These are phyloP conservation scores for Leishmania turanica DNA, from an alignment of 208 protist species.

Conservation along the genomic window DNA sequence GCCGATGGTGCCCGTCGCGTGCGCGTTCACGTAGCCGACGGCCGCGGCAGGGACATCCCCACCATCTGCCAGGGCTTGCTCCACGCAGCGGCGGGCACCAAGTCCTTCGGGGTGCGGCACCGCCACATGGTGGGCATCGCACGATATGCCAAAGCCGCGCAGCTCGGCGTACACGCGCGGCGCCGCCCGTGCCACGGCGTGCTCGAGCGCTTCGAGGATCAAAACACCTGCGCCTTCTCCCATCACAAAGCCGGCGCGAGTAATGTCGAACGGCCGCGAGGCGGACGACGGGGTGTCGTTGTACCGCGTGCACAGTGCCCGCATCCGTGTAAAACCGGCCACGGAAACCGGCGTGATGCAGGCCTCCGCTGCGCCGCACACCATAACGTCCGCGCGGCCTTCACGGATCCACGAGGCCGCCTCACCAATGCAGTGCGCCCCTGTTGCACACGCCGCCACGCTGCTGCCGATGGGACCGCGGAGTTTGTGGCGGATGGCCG, in stretches of 20 bases:
- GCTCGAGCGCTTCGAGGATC: constrained; percentile 92
- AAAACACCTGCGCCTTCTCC: constrained; percentile 96
- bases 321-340: constrained; percentile 93
- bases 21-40: constrained; percentile 97
- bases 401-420: constrained; percentile 85
- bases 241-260: constrained; percentile 96
- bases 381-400: constrained; percentile 86
- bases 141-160: constrained; percentile 81
- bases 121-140: constrained; percentile 97
- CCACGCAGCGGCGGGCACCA: constrained; percentile 89
- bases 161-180: constrained; percentile 92
- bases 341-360: constrained; percentile 93
- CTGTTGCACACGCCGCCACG: constrained; percentile 97
- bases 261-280: constrained; percentile 95
- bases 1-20: constrained; percentile 98
- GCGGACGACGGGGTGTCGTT: constrained; percentile 88
- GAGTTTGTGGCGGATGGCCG: constrained; percentile 90
- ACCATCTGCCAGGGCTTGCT: constrained; percentile 73
- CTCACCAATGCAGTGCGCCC: constrained; percentile 97
- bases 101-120: constrained; percentile 89
- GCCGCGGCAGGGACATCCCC: constrained; percentile 35
- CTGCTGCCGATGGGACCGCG: constrained; percentile 92
- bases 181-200: constrained; percentile 75
- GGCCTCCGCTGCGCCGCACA: constrained; percentile 95
- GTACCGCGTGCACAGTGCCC: constrained; percentile 93